Percentiles rank a stretch among this genome's conserved stretches.
These are phyloP conservation scores for Meyerozyma athensensis DNA, from an alignment of 1,139 yeast species.

Conservation along the genomic window DNA sequence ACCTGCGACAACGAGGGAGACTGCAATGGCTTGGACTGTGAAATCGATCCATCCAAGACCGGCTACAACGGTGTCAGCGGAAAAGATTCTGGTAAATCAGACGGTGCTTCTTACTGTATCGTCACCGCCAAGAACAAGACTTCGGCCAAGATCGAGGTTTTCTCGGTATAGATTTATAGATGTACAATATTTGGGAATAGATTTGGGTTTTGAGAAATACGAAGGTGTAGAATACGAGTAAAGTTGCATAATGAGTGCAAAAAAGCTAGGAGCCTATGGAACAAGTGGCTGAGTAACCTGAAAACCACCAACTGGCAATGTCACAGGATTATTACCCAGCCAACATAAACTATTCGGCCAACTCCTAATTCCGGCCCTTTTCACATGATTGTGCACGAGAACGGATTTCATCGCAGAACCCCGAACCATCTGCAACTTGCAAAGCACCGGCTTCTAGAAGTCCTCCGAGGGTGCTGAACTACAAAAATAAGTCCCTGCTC, in stretches of 20 bases:
- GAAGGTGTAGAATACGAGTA: background rate
- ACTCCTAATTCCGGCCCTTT: too few relatives aligned
- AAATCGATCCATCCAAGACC: constrained; percentile 64
- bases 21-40: constrained; percentile 75
- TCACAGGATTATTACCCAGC: too few relatives aligned
- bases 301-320: too few relatives aligned
- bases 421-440: too few relatives aligned
- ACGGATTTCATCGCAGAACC: too few relatives aligned
- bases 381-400: too few relatives aligned
- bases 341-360: too few relatives aligned
- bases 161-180: constrained; percentile 19
- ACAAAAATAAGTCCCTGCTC: too few relatives aligned
- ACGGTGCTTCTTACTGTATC: constrained; percentile 72
- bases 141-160: constrained; percentile 70
- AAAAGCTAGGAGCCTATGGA: too few relatives aligned
- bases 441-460: too few relatives aligned
- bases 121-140: constrained; percentile 68
- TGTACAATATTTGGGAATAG: background rate
- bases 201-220: background rate
- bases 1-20: constrained; percentile 63
- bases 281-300: too few relatives aligned
- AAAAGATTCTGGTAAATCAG: constrained; percentile 46
- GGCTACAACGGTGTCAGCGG: constrained; percentile 54
- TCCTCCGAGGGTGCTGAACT: too few relatives aligned
- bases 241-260: background rate